These are phyloP conservation scores for Pulveroboletus sp. DNA, from an alignment of 768 basidiomycete species.

Conservation along the genomic window DNA sequence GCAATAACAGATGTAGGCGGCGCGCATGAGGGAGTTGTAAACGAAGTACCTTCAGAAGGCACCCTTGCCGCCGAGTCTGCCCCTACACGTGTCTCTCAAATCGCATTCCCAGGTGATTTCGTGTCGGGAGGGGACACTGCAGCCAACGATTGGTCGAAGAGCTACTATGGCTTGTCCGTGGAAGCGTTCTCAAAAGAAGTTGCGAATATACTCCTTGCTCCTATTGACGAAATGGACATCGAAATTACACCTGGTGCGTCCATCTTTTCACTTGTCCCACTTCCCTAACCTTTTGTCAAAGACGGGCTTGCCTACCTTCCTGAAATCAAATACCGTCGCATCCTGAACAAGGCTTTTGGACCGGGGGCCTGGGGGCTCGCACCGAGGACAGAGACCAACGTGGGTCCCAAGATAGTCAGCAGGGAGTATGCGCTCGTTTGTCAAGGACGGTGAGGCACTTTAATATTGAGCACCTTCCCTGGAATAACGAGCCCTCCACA, in stretches of 20 bases:
- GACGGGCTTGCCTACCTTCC: conserved; percentile 95
- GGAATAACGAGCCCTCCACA: conserved; percentile 26
- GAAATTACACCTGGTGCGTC: conserved; percentile 90
- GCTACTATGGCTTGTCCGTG: conserved; percentile 76
- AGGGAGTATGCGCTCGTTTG: conserved; percentile 95
- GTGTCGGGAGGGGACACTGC: conserved; percentile 16
- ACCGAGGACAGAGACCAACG: conserved; percentile 88
- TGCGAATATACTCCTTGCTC: conserved; percentile 68
- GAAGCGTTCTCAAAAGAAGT: conserved; percentile 77
- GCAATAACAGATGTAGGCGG: conserved; percentile 19
- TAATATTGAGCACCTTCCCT: neutral
- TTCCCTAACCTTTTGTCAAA: conserved; percentile 27
- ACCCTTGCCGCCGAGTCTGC: conserved; percentile 10
- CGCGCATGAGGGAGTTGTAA: conserved; percentile 9
- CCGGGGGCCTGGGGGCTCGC: conserved; percentile 98
- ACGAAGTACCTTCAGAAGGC: conserved; percentile 15
- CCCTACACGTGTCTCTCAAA: conserved; percentile 13
- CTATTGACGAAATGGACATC: conserved; percentile 74
- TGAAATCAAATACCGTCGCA: conserved; percentile 95
- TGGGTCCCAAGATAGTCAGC: conserved; percentile 83
- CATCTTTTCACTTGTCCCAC: neutral
- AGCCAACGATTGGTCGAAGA: conserved; percentile 81
- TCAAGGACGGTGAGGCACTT: conserved; percentile 67
- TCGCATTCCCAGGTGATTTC: conserved; percentile 29
- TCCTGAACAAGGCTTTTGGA: conserved; percentile 90